phyloP scores from a whole-genome alignment of 805 yeast genomes.

The Kuraishia hungarica region DNA sequence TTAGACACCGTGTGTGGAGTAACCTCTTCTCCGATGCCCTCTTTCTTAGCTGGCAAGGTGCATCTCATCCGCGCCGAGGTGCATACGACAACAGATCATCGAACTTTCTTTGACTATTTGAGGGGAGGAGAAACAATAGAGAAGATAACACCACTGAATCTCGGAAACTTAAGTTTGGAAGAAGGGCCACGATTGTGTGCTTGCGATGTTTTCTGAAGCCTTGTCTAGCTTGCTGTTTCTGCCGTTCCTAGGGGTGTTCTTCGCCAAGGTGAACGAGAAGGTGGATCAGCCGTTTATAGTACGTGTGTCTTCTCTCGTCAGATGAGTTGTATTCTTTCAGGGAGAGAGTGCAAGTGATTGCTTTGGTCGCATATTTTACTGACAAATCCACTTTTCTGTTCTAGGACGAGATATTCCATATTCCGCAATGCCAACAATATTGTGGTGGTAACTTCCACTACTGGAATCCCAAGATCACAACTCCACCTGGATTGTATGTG shows the following conservation, averaged over 20 bases:
- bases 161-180: neutral
- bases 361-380: too few species aligned
- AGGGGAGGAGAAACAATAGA: too few species aligned
- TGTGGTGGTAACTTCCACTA: constrained; percentile 47
- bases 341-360: too few species aligned
- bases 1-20: neutral
- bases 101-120: neutral
- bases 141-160: too few species aligned
- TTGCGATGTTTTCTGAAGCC: neutral
- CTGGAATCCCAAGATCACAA: constrained; percentile 90
- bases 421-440: constrained; percentile 67
- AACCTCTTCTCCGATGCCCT: neutral
- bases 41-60: neutral
- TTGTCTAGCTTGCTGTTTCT: neutral
- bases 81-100: neutral
- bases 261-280: neutral
- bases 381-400: constrained; percentile 16
- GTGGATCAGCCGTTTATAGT: constrained; percentile 3
- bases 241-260: neutral
- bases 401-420: constrained; percentile 81
- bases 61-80: neutral
- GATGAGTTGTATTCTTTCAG: too few species aligned
- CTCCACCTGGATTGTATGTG: constrained; percentile 88
- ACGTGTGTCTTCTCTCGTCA: neutral
- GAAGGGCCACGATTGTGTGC: neutral